Percentiles rank a stretch among this genome's conserved stretches.
phyloP scores from a whole-genome alignment of 306 rosid genomes.

The Vigna unguiculata region DNA sequence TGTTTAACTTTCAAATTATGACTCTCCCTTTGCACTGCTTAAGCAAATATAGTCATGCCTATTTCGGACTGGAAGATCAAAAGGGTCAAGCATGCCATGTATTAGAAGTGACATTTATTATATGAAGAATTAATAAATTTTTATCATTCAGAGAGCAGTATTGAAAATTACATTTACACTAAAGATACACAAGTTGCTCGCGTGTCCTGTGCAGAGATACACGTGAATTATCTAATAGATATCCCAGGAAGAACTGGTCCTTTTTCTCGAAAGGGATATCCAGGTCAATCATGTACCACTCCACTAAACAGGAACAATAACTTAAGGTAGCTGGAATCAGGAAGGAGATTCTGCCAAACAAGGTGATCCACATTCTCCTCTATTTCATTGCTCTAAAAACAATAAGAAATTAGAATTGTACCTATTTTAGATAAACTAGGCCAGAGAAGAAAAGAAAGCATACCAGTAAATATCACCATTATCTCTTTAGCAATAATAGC shows the following conservation, averaged over 20 bases:
- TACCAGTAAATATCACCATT: slow-evolving; percentile 25
- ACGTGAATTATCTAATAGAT: slow-evolving; percentile 41
- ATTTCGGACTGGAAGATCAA: slow-evolving; percentile 10
- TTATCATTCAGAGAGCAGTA: slow-evolving; percentile 30
- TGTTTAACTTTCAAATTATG: not conserved
- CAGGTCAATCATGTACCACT: slow-evolving; percentile 38
- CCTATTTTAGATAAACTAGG: slow-evolving; percentile 35
- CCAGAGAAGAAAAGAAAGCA: slow-evolving; percentile 42
- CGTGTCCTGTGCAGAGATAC: slow-evolving; percentile 48
- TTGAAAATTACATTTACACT: slow-evolving; percentile 44
- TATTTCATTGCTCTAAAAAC: slow-evolving; percentile 41
- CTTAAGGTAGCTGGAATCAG: slow-evolving; percentile 46
- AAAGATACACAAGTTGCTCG: slow-evolving; percentile 37
- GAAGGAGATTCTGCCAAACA: slow-evolving; percentile 50
- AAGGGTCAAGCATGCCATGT: slow-evolving; percentile 23
- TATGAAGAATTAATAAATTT: slow-evolving; percentile 38
- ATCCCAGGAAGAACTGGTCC: slow-evolving; percentile 14
- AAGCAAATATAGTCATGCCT: slow-evolving; percentile 2
- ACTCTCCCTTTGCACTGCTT: slow-evolving; percentile 24
- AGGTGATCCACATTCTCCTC: slow-evolving; percentile 43
- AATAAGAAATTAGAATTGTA: slow-evolving; percentile 27
- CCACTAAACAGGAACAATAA: slow-evolving; percentile 45
- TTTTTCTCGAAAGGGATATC: slow-evolving; percentile 37
- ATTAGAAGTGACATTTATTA: slow-evolving; percentile 31
- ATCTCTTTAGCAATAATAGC: not conserved